phyloP scores from a whole-genome alignment of 129 eudicot species.

The Flaveria brownii region DNA sequence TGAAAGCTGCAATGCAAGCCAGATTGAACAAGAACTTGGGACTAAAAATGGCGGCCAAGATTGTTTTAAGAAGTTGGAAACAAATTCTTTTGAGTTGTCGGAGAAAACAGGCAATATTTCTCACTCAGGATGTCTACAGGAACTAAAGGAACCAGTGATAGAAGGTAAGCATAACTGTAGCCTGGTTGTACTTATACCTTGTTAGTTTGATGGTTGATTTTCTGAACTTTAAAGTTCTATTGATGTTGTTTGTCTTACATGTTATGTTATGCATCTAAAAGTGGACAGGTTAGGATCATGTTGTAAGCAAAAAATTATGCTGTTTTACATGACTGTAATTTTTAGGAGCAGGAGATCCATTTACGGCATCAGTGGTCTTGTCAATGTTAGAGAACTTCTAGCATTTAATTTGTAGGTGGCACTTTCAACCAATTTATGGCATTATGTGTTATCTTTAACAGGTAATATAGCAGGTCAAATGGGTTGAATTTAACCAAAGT shows the following conservation, averaged over 20 bases:
- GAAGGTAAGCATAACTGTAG: slow-evolving; percentile 19
- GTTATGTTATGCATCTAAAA: slow-evolving; percentile 11
- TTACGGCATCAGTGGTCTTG: slow-evolving; percentile 2
- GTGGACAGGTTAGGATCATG: slow-evolving; percentile 14
- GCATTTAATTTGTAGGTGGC: background rate
- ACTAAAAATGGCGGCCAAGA: slow-evolving; percentile 27
- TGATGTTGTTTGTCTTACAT: slow-evolving; percentile 15
- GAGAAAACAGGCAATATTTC: slow-evolving; percentile 24
- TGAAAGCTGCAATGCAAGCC: slow-evolving; percentile 34
- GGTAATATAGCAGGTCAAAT: background rate
- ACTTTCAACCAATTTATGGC: background rate
- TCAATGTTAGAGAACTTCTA: slow-evolving; percentile 9
- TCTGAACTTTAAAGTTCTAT: background rate
- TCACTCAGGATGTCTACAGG: slow-evolving; percentile 34
- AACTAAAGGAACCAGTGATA: slow-evolving; percentile 26
- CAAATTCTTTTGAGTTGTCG: background rate
- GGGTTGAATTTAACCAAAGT: background rate
- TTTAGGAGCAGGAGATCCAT: background rate
- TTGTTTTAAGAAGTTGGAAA: background rate
- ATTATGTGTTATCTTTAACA: background rate
- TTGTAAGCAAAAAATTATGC: slow-evolving; percentile 10
- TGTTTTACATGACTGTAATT: background rate
- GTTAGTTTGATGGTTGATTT: slow-evolving; percentile 15
- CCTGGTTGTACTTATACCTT: background rate
- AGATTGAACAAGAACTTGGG: slow-evolving; percentile 28